Conservation (phyloP, 352 stramenopile species). For the Pythium coloratum region DNA sequence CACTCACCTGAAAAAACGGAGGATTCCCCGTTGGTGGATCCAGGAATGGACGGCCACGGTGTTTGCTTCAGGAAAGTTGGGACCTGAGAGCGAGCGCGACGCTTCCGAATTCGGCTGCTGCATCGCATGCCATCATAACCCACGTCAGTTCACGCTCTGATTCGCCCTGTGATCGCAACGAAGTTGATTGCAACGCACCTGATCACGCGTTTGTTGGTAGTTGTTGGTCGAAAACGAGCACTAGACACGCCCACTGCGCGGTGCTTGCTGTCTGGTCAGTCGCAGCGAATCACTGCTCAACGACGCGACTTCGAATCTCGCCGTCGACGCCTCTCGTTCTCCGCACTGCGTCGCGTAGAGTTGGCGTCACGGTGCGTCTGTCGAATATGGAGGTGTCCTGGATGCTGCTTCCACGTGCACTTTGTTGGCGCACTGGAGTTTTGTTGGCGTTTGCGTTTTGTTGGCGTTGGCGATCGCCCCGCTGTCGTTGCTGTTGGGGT, state of each 20-base stretch:
- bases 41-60: conserved; percentile 3
- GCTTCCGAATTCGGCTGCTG: conserved; percentile 5
- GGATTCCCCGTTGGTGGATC: neutral
- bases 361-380: neutral
- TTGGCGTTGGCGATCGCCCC: neutral
- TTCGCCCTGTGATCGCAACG: neutral
- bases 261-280: neutral
- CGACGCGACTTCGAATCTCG: neutral
- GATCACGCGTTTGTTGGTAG: neutral
- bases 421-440: neutral
- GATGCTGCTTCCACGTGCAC: neutral
- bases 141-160: neutral
- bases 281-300: neutral
- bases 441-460: conserved; percentile 7
- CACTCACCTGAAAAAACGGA: neutral
- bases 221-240: conserved; percentile 1
- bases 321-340: neutral
- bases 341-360: neutral
- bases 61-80: neutral
- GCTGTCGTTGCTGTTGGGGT: neutral
- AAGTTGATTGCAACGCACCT: neutral
- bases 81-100: conserved; percentile 1
- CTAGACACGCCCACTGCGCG: conserved; percentile 8
- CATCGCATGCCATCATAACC: neutral
- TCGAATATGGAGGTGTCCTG: neutral